Conservation (phyloP, 1,139 yeast genomes). For the Protomyces gravidus region DNA sequence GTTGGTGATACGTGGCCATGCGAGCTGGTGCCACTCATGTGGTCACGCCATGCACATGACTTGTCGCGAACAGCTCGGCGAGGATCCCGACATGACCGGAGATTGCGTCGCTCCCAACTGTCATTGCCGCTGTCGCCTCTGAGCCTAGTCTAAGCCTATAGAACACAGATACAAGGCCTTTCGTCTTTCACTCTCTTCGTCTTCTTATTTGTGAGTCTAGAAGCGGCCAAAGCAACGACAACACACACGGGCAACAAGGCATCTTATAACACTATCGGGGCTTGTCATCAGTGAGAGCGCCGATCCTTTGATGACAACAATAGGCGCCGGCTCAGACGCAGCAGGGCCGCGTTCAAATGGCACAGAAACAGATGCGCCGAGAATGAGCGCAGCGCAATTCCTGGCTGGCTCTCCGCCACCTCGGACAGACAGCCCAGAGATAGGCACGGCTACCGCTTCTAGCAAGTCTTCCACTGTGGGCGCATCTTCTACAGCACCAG, state of each 20-base stretch:
- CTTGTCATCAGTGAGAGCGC: no score
- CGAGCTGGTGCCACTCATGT: conserved; percentile 65
- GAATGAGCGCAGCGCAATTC: not conserved
- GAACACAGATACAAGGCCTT: no score
- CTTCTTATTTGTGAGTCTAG: no score
- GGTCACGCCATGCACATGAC: conserved; percentile 86
- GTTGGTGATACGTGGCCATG: conserved; percentile 69
- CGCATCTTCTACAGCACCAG: not conserved
- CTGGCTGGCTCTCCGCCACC: not conserved
- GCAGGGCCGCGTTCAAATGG: no score
- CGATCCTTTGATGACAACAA: no score
- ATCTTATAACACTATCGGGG: no score
- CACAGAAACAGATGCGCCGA: no score
- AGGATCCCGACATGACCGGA: not conserved
- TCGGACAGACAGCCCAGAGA: not conserved
- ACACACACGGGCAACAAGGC: no score
- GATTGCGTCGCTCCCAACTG: conserved; percentile 21
- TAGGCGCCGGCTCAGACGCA: no score
- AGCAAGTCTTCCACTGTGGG: not conserved
- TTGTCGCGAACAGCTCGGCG: conserved; percentile 46
- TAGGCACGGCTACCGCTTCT: not conserved
- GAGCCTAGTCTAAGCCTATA: no score
- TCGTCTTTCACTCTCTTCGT: no score
- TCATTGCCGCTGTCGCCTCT: conserved; percentile 9
- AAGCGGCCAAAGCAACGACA: no score